Evolutionary conservation across 2,329 filamentous ascomycete species (phyloP), one percentile per base, ranked within the genome.

Genomic region (Colletotrichum destructivum): DNA sequence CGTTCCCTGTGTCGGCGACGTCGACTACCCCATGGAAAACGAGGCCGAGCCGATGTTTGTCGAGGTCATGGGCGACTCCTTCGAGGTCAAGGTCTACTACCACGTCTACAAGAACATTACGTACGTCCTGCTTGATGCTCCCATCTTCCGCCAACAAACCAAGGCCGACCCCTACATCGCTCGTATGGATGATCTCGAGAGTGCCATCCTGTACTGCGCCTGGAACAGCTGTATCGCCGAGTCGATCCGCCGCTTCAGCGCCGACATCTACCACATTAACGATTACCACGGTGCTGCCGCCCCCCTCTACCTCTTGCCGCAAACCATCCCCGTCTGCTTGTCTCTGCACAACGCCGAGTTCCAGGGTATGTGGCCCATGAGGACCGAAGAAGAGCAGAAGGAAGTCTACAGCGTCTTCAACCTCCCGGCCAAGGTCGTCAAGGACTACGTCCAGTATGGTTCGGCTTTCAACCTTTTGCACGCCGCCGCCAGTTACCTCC

Each of bases 181-280:
- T 47, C 87, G 90, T 42, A 93, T 93, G 91, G 91, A 93, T 77
- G 90, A 93, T 77, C 83, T 92, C 65, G 89, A 91, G 73, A 90
- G 87, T 73, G 91, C 91, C 15, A 88, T 93, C 57, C 91, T 92
- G 79, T 92, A 92, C 77, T 91, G 89, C 2, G 90, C 89, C 3
- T 93, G 91, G 91, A 93, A 93, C 74, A 88, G 90, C 78, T 93
- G 91, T 77, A 92, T 93, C 75, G 89, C 90, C 9, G 86, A 90
- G 74, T 82, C 89, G 1, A 87, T 92, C 74, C 86, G 86, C 67
- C 87, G 91, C 18, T 93, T 92, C 77, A 85, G 88, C 0, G 83
- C 90, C 70, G 88, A 91, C 75, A 77, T 91, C n/a, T 91, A 91
- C 78, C 90, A 91, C 77, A 89, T 91, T 78, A 91, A 91, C 79